These are phyloP conservation scores for Hura crepitans DNA, from an alignment of 441 rosid genomes.

Conservation along the genomic window DNA sequence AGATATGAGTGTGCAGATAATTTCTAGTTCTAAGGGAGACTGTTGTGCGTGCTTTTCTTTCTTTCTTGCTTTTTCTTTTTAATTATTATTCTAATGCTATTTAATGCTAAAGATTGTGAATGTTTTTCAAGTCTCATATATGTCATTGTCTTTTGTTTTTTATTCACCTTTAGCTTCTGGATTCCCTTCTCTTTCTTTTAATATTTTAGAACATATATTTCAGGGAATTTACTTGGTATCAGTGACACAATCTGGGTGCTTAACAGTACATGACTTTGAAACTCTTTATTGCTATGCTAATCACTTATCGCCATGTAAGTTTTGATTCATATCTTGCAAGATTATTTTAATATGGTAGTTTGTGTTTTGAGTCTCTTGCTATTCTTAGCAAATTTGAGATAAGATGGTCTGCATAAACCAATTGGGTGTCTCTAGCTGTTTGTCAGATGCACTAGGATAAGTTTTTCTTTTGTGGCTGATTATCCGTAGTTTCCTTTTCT, in stretches of 20 bases:
- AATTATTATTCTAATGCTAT: neutral
- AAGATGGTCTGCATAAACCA: too few relatives aligned
- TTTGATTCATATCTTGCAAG: constrained; percentile 6
- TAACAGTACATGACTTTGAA: constrained; percentile 85
- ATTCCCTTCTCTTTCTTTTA: neutral
- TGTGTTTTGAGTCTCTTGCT: neutral
- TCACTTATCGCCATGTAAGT: constrained; percentile 35
- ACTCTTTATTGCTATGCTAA: constrained; percentile 55
- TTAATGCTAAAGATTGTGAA: too few relatives aligned
- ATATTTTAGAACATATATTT: constrained; percentile 8
- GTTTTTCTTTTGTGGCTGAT: neutral
- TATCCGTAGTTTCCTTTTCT: constrained; percentile 1
- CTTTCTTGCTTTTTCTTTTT: constrained; percentile 3
- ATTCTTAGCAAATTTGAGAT: too few relatives aligned
- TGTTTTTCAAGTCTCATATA: too few relatives aligned
- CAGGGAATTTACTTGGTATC: constrained; percentile 86
- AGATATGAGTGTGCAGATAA: too few relatives aligned
- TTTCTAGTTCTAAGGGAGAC: neutral
- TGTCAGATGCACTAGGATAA: neutral
- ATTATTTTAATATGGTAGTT: neutral
- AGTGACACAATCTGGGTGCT: constrained; percentile 75
- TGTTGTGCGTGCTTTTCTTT: too few relatives aligned
- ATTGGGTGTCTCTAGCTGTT: neutral
- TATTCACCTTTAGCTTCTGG: neutral
- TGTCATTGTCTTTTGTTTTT: neutral